Evolutionary conservation across 371 early-diverging fungal species (phyloP).

Genomic region (Apophysomyces trapeziformis): DNA sequence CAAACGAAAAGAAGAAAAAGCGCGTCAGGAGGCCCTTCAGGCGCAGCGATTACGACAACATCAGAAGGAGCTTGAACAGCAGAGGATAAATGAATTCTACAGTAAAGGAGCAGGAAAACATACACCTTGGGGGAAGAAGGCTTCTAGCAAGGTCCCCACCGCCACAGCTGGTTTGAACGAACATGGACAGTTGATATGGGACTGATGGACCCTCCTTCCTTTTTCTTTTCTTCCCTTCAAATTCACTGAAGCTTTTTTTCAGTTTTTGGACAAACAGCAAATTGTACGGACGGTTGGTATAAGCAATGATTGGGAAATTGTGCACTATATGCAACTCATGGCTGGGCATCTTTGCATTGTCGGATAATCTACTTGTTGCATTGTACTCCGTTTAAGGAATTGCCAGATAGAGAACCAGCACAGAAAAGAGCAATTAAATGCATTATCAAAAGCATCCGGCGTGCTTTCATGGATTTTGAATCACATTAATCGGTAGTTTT

Average conservation of each 20-base stretch:
- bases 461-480: too few relatives aligned
- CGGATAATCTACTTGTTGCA: too few relatives aligned
- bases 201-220: neutral
- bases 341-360: too few relatives aligned
- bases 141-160: constrained; percentile 8
- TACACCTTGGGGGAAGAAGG: constrained; percentile 35
- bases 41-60: constrained; percentile 55
- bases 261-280: neutral
- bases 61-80: constrained; percentile 42
- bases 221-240: neutral
- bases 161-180: constrained; percentile 19
- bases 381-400: too few relatives aligned
- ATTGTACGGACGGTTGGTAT: too few relatives aligned
- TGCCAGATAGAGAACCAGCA: too few relatives aligned
- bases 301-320: too few relatives aligned
- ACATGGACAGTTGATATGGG: constrained; percentile 25
- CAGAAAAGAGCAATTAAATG: too few relatives aligned
- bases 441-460: too few relatives aligned
- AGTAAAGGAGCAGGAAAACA: constrained; percentile 45
- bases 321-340: too few relatives aligned
- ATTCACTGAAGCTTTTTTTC: neutral
- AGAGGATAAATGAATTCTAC: constrained; percentile 46
- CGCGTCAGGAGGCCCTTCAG: constrained; percentile 43
- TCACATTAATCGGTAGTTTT: too few relatives aligned
- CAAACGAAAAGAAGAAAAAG: constrained; percentile 51